A percentile compares a stretch with the other conserved stretches of the same genome.
phyloP scores from a whole-genome alignment of 129 eudicot genomes.

The Pulicaria dysenterica region DNA sequence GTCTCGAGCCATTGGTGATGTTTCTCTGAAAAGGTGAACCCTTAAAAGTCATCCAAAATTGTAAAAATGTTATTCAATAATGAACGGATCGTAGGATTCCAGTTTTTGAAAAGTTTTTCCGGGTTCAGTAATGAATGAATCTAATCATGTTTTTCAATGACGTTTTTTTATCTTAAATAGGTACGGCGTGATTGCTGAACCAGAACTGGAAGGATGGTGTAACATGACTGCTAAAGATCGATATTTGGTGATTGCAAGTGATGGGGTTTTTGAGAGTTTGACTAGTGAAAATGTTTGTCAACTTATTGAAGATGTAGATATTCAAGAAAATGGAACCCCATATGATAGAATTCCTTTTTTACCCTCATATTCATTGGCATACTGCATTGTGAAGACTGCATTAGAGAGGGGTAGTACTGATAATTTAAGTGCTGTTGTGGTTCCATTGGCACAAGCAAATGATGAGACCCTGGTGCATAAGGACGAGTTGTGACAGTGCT shows the following conservation, averaged over 20 bases:
- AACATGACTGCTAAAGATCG: slow-evolving; percentile 40
- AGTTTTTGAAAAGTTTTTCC: neutral
- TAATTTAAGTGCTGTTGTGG: slow-evolving; percentile 68
- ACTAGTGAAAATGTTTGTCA: slow-evolving; percentile 57
- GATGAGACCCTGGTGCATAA: slow-evolving; percentile 13
- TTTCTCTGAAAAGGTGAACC: slow-evolving; percentile 55
- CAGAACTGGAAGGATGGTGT: slow-evolving; percentile 61
- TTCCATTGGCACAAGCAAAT: slow-evolving; percentile 41
- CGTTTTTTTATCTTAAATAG: slow-evolving; percentile 31
- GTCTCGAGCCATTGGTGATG: slow-evolving; percentile 74
- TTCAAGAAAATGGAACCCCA: slow-evolving; percentile 25
- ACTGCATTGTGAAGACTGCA: slow-evolving; percentile 49
- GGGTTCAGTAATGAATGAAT: neutral
- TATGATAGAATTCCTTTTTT: slow-evolving; percentile 16
- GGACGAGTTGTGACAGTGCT: slow-evolving; percentile 31
- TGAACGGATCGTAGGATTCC: neutral
- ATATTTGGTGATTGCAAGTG: slow-evolving; percentile 63
- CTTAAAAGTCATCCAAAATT: neutral
- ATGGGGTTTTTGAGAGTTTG: slow-evolving; percentile 72
- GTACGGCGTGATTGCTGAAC: slow-evolving; percentile 58
- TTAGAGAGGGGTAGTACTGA: slow-evolving; percentile 63
- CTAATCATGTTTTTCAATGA: neutral
- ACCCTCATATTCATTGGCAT: slow-evolving; percentile 43
- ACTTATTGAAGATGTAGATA: slow-evolving; percentile 35
- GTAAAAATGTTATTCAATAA: neutral